Evolutionary conservation across 176 grass and related monocot species (phyloP).

Genomic region (Metroxylon sagu): DNA sequence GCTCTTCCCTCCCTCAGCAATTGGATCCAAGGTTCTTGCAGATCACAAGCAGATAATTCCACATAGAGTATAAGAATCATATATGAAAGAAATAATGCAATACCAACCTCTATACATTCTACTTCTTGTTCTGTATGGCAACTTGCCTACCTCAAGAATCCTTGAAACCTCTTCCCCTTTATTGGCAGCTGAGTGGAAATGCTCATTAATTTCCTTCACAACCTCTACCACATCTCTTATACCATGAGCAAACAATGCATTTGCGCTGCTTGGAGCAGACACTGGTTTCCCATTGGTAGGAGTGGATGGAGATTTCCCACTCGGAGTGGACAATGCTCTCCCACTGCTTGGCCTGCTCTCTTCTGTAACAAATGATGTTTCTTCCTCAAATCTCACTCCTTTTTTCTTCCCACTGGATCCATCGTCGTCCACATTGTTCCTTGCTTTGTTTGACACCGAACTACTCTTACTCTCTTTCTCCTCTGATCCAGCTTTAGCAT

Average conservation of each 20-base stretch:
- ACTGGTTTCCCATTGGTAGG: constrained; percentile 19
- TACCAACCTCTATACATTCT: constrained; percentile 64
- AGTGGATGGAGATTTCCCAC: constrained; percentile 26
- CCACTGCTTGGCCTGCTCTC: constrained; percentile 6
- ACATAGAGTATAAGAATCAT: background rate
- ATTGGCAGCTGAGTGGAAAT: constrained; percentile 34
- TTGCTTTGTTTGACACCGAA: constrained; percentile 8
- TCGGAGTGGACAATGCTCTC: background rate
- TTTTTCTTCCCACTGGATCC: constrained; percentile 30
- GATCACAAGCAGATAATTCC: background rate
- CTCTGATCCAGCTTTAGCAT: background rate
- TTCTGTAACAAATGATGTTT: constrained; percentile 6
- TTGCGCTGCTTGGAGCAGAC: constrained; percentile 21
- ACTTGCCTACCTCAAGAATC: constrained; percentile 72
- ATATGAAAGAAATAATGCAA: constrained; percentile 20
- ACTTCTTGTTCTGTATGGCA: constrained; percentile 27
- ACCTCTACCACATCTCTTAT: constrained; percentile 43
- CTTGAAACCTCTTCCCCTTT: constrained; percentile 43
- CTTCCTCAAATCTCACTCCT: constrained; percentile 42
- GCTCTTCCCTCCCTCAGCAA: too few relatives aligned
- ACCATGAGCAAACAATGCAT: constrained; percentile 29
- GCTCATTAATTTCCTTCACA: constrained; percentile 45
- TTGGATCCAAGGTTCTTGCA: background rate
- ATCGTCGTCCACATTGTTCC: constrained; percentile 19
- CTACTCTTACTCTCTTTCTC: constrained; percentile 27